A percentile compares a stretch with the other conserved stretches of the same genome.
These are phyloP conservation scores for Leccinum pellstonianum DNA, from an alignment of 768 basidiomycete species.

Conservation along the genomic window DNA sequence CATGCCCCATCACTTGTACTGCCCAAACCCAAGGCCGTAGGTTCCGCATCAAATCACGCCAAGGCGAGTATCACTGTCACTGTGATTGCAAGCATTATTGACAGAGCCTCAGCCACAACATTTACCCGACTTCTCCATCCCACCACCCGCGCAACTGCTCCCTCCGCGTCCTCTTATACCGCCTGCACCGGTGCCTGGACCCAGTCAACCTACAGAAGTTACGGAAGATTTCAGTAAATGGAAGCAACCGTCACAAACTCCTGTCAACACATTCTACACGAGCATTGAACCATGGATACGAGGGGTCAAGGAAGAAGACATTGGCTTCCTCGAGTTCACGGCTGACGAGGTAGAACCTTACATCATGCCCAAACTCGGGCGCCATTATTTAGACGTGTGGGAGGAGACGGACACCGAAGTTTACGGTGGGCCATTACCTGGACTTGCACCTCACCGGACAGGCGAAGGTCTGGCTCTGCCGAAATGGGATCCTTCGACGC, in stretches of 20 bases:
- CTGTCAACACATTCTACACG: conserved; percentile 77
- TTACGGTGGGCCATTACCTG: conserved; percentile 43
- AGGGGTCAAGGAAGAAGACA: conserved; percentile 89
- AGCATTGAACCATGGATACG: conserved; percentile 90
- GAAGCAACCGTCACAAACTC: conserved; percentile 71
- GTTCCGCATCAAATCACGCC: conserved; percentile 41
- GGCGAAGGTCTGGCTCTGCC: conserved; percentile 43
- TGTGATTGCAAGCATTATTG: conserved; percentile 7
- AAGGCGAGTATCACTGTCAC: conserved; percentile 44
- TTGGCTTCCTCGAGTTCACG: conserved; percentile 88
- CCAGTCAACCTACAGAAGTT: conserved; percentile 80
- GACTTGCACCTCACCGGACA: conserved; percentile 39
- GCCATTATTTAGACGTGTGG: conserved; percentile 88
- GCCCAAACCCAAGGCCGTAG: conserved; percentile 57
- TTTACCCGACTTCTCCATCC: conserved; percentile 64
- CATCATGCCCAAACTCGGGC: conserved; percentile 80
- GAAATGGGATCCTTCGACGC: conserved; percentile 81
- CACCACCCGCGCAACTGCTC: conserved; percentile 48
- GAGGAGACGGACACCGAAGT: conserved; percentile 80
- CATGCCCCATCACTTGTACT: conserved; percentile 38
- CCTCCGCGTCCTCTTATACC: conserved; percentile 62
- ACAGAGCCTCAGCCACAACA: conserved; percentile 25
- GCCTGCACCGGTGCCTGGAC: conserved; percentile 68
- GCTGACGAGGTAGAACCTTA: conserved; percentile 91
- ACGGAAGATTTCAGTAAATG: conserved; percentile 85